Percentiles rank a stretch among this genome's conserved stretches.
These are phyloP conservation scores for Daldinia eschscholtzii DNA, from an alignment of 2,329 filamentous ascomycete species.

Conservation along the genomic window DNA sequence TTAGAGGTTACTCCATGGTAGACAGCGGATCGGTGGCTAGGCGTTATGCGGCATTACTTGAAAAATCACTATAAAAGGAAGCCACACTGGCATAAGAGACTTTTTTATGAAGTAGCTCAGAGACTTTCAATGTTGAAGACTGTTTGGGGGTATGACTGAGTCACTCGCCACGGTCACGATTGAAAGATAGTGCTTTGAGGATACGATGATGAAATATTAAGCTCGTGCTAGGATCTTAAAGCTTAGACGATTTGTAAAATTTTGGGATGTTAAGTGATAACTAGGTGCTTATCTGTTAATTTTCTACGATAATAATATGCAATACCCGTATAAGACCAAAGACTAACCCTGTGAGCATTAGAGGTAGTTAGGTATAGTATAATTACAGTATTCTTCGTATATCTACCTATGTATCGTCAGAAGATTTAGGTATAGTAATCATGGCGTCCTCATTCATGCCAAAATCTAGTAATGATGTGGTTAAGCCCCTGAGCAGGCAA, in stretches of 20 bases:
- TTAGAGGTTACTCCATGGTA: background rate
- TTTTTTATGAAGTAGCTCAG: background rate
- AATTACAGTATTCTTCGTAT: background rate
- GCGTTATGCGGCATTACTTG: background rate
- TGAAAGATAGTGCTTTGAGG: background rate
- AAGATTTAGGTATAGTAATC: background rate
- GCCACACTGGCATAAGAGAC: no score
- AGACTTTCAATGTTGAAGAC: background rate
- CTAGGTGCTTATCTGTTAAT: no score
- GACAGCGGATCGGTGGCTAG: background rate
- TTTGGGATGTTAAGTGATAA: background rate
- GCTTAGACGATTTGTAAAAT: background rate
- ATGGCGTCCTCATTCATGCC: background rate
- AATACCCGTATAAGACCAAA: no score
- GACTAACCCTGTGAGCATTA: no score
- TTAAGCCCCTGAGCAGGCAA: background rate
- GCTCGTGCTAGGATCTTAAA: background rate
- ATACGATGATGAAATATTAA: background rate
- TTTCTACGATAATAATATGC: no score
- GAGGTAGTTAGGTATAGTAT: no score
- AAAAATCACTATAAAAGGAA: conserved; percentile 9
- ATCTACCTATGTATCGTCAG: background rate
- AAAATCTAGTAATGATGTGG: background rate
- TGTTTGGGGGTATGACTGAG: background rate
- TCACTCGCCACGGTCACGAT: background rate